phyloP scores from a whole-genome alignment of 495 filamentous ascomycete genomes.

The Aspergillus haitiensis region DNA sequence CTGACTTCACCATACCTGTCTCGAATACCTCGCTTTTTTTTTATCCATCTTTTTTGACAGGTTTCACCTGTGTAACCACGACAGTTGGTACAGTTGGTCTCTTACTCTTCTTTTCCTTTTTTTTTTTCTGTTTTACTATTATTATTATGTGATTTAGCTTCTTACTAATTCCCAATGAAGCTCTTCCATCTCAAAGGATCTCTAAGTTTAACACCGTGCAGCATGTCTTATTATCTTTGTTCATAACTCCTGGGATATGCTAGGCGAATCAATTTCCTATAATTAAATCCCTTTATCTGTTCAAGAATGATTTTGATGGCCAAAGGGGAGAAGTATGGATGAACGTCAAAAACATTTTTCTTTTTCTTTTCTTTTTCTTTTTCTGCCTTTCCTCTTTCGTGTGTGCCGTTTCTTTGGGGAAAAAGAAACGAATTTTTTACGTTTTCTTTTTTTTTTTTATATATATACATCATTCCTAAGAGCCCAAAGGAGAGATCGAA shows the following conservation, averaged over 20 bases:
- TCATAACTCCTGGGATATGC: constrained; percentile 23
- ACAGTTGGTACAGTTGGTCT: too few species aligned
- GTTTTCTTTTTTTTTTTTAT: constrained; percentile 10
- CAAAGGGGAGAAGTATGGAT: background rate
- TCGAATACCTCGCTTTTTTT: constrained; percentile 6
- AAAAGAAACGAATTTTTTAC: background rate
- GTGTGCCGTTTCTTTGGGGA: too few species aligned
- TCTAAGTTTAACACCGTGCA: constrained; percentile 6
- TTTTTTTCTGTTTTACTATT: constrained; percentile 6
- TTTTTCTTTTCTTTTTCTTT: constrained; percentile 18
- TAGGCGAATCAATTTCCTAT: constrained; percentile 10
- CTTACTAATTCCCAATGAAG: background rate
- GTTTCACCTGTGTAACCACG: constrained; percentile 19
- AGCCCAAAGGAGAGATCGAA: constrained; percentile 35
- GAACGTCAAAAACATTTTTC: constrained; percentile 12
- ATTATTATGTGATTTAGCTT: constrained; percentile 6
- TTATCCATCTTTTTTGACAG: constrained; percentile 21
- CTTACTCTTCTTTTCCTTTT: background rate
- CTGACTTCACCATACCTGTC: background rate
- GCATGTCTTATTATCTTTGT: constrained; percentile 1
- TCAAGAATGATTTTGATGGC: constrained; percentile 15
- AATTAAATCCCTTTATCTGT: constrained; percentile 6
- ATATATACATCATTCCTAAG: constrained; percentile 26
- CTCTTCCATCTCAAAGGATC: background rate
- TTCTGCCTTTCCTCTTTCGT: background rate